Base-by-base conservation (phyloP, 2,329 filamentous ascomycete genomes). In the Exophiala oligosperma region DNA sequence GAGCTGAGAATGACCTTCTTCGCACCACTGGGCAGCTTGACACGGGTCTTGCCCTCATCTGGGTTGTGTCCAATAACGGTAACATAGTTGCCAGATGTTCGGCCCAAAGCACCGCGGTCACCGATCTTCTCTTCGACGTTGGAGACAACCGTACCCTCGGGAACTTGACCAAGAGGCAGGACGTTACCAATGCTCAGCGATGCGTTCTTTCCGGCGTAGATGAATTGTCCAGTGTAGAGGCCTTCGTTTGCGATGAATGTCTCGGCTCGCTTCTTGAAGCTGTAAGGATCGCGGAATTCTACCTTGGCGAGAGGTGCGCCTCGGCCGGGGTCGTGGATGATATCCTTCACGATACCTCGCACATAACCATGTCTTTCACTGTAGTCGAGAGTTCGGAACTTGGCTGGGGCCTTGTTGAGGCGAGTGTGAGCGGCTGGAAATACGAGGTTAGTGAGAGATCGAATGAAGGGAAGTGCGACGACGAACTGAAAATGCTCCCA, bases 191-290 rank as follows among this genome's bases (percentile, higher is more conserved):
- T 88, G 75, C 90, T 97, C 76, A 99, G 87, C 69, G 89, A 84
- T 74, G 94, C 94, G 83, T 96, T 94, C 91, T 99, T 99, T 78
- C 94, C 94, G 77, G 93, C 94, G 83, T 99, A 99, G 89, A 99
- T 92, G 87, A 99, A 99, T 82, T 99, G 94, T 78, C 94, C 94
- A 70, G 94, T 97, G 91, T 97, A 99, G 92, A 97, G 97, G 84
- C 94, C 94, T 86, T 97, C 94, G 84, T 97, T 99, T 81, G 94
- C 94, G 77, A 99, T 99, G 89, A 99, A 97, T 72, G 94, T 99
- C 89, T 99, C 92, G 79, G 89, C 93, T 79, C 92, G 83, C 78
- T 92, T 88, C 88, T 96, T 96, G 90, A 91, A 97, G 81, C 88
- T 87, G 89, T 99, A 99, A 73, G 94, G 92, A 81, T 96, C 90